Base-by-base conservation (phyloP, 1,284 basidiomycete genomes). In the Neotropicomus parvogracilis region DNA sequence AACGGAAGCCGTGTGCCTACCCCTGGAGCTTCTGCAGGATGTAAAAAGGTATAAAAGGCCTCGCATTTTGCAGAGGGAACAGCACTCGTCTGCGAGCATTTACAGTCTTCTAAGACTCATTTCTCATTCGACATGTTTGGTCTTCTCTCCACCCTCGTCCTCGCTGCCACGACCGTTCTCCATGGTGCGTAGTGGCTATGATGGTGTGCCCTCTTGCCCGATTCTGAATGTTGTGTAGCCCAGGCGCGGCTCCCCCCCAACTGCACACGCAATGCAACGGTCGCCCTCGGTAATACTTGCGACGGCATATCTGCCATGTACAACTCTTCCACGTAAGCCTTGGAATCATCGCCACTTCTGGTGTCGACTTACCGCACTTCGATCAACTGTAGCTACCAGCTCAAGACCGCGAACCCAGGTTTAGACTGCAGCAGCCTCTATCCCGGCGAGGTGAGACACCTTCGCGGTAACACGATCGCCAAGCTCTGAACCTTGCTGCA, bases 251-350 rank as follows among this genome's bases (percentile, higher is more conserved):
- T 65, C 24, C 62, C 62, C 19, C 33, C 59, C 29, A 43, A 49
- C 38, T 79, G 75, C 54, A 63, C 70, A 16, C 71, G 73, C 31
- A 65, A 48, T 37, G 71, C 71, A 46, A 72, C 69, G 8, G 69
- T 79, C 32, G 49, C 50, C 19, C 6, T 49, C 2, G 67, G 43
- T 10, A 43, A 61, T 35, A 61, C 53, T 26, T 61, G 59, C 43
- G 6, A 78, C 51, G 40, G 14, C 7, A 78, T 78, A 54, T 75
- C 72, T 37, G 70, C 67, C 21, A 50, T 64, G 37, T 57, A 77
- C 42, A 69, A 70, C 29, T 71, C 67, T 24, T 75, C 75, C 14
- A 78, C 72, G 67, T 75, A 32, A 53, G 70, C 44, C 16, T 14
- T 3, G 16, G 7, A 7, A 4, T 20, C n/a, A n/a, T 12, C 14